Base-by-base conservation (phyloP, 805 yeast genomes). In the Saccharomycopsis fodiens region DNA sequence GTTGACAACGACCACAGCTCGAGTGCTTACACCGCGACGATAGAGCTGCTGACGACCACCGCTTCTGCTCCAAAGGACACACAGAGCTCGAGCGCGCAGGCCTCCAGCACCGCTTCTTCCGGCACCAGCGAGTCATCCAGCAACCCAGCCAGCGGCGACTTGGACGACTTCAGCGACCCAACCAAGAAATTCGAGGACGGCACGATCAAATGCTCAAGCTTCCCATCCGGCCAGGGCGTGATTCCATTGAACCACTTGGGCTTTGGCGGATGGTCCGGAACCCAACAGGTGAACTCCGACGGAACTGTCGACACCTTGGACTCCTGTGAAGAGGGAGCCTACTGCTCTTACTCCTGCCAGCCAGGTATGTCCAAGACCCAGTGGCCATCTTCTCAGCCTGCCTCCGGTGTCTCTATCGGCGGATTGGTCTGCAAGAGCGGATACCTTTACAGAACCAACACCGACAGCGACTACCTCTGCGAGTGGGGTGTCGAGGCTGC, bases 341-440 rank as follows among this genome's bases (percentile, higher is more conserved):
- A 79, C 71, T 81, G 88, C 63, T 81, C 87, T 44, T 81, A 81
- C 60, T 85, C 86, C 44, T 81, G 88, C 63, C 82, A 79, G 60
- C 72, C 86, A 35, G 88, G 88, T 70, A 78, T 78, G 83, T 78
- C 86, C 57, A 81, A 81, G 71, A 80, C 87, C 48, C 88, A 81
- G 66, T 81, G 86, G 86, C 87, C 87, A 34, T 60, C 74, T 35
- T 55, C 61, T 29, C 88, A 81, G 66, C 88, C 88, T 34, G 48
- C 75, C 34, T 74, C 66, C 58, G 88, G 86, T 63, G 76, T 78
- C 51, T 77, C 86, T 36, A 76, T 81, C 45, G 88, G 88, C 65
- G 88, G 88, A 50, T 69, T 82, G 56, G 62, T 63, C 55, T 82
- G 88, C 71, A 57, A 70, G 47, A 69, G 71, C 57, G 87, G 87